Conservation (phyloP, 805 yeast species). For the Pichia pseudocactophila region DNA sequence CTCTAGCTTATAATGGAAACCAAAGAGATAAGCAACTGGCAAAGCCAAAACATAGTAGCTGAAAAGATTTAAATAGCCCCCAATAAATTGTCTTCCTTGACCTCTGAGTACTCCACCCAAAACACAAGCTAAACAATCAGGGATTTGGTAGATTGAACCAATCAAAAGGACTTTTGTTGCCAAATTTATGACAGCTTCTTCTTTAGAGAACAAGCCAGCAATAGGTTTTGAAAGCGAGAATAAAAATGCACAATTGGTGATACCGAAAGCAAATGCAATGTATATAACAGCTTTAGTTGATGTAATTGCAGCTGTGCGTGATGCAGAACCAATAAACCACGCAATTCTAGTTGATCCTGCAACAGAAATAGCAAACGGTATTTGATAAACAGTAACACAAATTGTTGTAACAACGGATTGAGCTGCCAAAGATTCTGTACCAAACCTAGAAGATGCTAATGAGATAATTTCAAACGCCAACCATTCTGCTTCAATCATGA, state of each 20-base stretch:
- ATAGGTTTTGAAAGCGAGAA: constrained; percentile 34
- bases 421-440: constrained; percentile 45
- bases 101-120: constrained; percentile 74
- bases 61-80: constrained; percentile 48
- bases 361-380: constrained; percentile 51
- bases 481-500: constrained; percentile 55
- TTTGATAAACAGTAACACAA: constrained; percentile 42
- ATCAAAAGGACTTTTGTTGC: constrained; percentile 49
- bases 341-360: constrained; percentile 53
- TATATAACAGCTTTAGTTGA: constrained; percentile 31
- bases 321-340: constrained; percentile 39
- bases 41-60: constrained; percentile 56
- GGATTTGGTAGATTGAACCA: constrained; percentile 60
- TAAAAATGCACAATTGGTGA: constrained; percentile 38
- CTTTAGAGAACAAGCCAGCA: constrained; percentile 51
- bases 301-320: constrained; percentile 29
- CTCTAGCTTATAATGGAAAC: constrained; percentile 42
- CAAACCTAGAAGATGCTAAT: constrained; percentile 44
- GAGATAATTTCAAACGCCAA: constrained; percentile 50
- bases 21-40: constrained; percentile 47
- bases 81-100: constrained; percentile 63
- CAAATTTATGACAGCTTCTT: constrained; percentile 43
- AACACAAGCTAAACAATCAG: constrained; percentile 61
- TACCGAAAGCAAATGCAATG: constrained; percentile 30
- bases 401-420: constrained; percentile 40